phyloP scores from a whole-genome alignment of 1,284 basidiomycete genomes.

The Sporisorium scitamineum region DNA sequence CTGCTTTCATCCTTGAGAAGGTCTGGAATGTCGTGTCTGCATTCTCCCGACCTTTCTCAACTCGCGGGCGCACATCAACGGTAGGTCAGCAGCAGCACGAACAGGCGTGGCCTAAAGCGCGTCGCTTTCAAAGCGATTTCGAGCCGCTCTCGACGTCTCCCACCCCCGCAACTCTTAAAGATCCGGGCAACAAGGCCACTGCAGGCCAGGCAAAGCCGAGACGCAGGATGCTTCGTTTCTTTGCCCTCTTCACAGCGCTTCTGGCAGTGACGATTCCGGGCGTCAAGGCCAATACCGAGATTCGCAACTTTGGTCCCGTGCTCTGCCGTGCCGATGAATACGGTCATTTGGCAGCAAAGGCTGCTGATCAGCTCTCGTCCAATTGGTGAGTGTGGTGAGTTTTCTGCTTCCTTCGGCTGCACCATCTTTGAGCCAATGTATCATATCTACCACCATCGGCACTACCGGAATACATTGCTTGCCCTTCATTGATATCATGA shows the following conservation, averaged over 20 bases:
- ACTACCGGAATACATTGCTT: constrained; percentile 3
- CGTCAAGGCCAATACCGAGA: constrained; percentile 50
- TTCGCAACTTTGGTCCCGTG: constrained; percentile 50
- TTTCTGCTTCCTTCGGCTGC: neutral
- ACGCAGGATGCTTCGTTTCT: constrained; percentile 40
- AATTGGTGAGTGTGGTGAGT: constrained; percentile 40
- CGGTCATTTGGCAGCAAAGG: constrained; percentile 51
- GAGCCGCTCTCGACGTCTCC: constrained; percentile 9
- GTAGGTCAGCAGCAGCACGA: neutral
- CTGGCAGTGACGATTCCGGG: constrained; percentile 18
- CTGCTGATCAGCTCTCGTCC: constrained; percentile 45
- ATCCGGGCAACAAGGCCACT: neutral
- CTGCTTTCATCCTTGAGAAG: constrained; percentile 66
- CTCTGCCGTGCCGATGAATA: constrained; percentile 53
- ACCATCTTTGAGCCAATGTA: neutral
- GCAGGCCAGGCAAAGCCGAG: neutral
- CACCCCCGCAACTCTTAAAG: neutral
- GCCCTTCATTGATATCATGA: neutral
- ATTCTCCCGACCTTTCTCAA: constrained; percentile 13
- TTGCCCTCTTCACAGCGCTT: constrained; percentile 32
- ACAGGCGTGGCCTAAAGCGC: constrained; percentile 8
- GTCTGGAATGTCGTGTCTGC: constrained; percentile 3
- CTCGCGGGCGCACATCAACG: neutral
- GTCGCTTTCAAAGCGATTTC: constrained; percentile 40
- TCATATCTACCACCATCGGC: neutral